A percentile compares a stretch with the other conserved stretches of the same genome.
These are phyloP conservation scores for Pseudopithomyces chartarum DNA, from an alignment of 2,329 filamentous ascomycete species.

Conservation along the genomic window DNA sequence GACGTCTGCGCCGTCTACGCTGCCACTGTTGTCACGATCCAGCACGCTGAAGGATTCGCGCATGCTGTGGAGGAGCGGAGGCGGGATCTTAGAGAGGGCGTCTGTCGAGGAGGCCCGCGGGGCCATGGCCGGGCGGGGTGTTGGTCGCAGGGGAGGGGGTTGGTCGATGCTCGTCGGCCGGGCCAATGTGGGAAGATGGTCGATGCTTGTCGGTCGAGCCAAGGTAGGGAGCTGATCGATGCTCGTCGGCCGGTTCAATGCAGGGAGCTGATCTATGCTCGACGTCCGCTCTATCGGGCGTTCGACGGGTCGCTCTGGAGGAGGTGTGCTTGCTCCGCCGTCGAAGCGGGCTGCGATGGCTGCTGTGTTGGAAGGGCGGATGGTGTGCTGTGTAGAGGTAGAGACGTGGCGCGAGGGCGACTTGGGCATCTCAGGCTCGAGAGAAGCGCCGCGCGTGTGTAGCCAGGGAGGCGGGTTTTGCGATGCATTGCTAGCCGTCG, in stretches of 20 bases:
- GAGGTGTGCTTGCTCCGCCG: slow-evolving; percentile 36
- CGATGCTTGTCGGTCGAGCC: neutral
- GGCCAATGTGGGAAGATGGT: neutral
- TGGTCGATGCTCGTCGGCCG: neutral
- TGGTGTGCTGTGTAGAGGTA: slow-evolving; percentile 26
- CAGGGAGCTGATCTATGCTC: neutral
- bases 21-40: slow-evolving; percentile 84
- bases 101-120: slow-evolving; percentile 32
- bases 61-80: slow-evolving; percentile 82
- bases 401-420: slow-evolving; percentile 35
- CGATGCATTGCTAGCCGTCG: slow-evolving; percentile 41
- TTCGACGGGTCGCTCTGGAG: slow-evolving; percentile 33
- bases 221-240: neutral
- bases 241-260: neutral
- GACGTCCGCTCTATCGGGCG: slow-evolving; percentile 48
- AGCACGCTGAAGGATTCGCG: slow-evolving; percentile 93
- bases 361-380: slow-evolving; percentile 28
- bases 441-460: slow-evolving; percentile 35
- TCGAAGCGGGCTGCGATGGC: slow-evolving; percentile 46
- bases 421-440: slow-evolving; percentile 32
- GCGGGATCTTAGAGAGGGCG: slow-evolving; percentile 72
- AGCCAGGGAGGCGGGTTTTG: slow-evolving; percentile 43
- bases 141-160: slow-evolving; percentile 14
- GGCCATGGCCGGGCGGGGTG: slow-evolving; percentile 30
- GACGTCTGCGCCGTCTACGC: slow-evolving; percentile 81